Evolutionary conservation across 805 yeast genomes (phyloP).

Genomic region (Huiozyma naganishii): DNA sequence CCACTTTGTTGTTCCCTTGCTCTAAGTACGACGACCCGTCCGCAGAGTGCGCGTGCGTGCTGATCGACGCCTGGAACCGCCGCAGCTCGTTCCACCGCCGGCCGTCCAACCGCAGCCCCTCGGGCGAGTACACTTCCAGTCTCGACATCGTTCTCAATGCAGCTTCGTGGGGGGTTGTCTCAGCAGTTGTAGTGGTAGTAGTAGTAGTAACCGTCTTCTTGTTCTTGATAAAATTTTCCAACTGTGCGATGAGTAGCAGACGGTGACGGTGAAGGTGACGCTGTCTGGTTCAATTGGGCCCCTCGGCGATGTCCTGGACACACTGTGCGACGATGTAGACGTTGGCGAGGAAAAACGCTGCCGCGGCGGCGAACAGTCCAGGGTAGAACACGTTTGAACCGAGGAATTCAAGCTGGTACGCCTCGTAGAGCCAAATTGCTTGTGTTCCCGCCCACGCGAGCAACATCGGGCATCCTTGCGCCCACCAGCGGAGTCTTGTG

Average conservation of each 20-base stretch:
- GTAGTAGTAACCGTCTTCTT: too few relatives aligned
- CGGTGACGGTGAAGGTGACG: background rate
- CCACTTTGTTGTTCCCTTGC: conserved; percentile 83
- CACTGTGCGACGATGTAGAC: conserved; percentile 49
- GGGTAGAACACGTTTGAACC: conserved; percentile 58
- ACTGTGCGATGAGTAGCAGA: too few relatives aligned
- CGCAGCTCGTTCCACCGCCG: conserved; percentile 92
- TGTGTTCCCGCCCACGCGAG: conserved; percentile 61
- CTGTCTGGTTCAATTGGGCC: background rate
- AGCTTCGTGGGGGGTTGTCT: background rate
- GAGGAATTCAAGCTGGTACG: conserved; percentile 69
- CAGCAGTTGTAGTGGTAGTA: background rate
- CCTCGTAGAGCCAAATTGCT: conserved; percentile 68
- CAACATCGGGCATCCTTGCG: conserved; percentile 34
- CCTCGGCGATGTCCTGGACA: conserved; percentile 31
- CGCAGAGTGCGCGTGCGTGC: conserved; percentile 77
- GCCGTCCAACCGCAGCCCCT: conserved; percentile 88
- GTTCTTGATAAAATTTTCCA: too few relatives aligned
- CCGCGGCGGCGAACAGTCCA: conserved; percentile 44
- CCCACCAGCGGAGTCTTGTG: conserved; percentile 28
- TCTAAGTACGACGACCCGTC: conserved; percentile 91
- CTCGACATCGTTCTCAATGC: conserved; percentile 38
- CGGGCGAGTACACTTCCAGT: conserved; percentile 84
- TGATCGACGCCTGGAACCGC: conserved; percentile 65
- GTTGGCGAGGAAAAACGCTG: conserved; percentile 50